Evolutionary conservation across 2,329 filamentous ascomycete genomes (phyloP).

Genomic region (Beauveria sp.): DNA sequence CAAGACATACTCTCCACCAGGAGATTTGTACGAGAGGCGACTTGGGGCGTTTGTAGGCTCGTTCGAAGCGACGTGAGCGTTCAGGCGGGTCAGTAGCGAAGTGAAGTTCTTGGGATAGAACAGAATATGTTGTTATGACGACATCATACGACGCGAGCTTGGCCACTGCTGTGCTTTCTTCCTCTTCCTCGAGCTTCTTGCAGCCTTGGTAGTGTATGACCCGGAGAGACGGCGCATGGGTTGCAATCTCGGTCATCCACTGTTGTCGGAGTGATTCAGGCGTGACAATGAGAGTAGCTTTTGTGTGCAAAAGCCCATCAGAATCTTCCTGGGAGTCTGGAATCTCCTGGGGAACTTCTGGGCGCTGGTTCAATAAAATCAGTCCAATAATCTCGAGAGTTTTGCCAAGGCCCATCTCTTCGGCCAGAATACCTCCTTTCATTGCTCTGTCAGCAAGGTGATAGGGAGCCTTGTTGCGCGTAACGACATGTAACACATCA

Average conservation of each 20-base stretch:
- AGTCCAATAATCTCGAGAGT: constrained; percentile 69
- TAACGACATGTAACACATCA: constrained; percentile 53
- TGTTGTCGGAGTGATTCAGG: constrained; percentile 50
- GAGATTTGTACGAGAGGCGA: constrained; percentile 74
- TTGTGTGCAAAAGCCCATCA: constrained; percentile 35
- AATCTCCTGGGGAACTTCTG: constrained; percentile 11
- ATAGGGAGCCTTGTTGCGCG: constrained; percentile 40
- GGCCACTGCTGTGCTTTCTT: constrained; percentile 33
- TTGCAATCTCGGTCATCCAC: constrained; percentile 53
- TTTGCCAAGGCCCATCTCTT: constrained; percentile 81
- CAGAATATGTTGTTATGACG: constrained; percentile 57
- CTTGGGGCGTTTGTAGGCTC: constrained; percentile 56
- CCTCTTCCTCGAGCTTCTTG: constrained; percentile 26
- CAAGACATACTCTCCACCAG: constrained; percentile 80
- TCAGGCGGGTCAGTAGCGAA: constrained; percentile 64
- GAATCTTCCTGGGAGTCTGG: background rate
- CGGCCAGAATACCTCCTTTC: constrained; percentile 60
- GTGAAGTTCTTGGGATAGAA: constrained; percentile 74
- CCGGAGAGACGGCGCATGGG: constrained; percentile 49
- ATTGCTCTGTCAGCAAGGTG: constrained; percentile 32
- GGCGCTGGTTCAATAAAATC: constrained; percentile 53
- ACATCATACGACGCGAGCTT: constrained; percentile 47
- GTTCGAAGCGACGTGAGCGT: constrained; percentile 56
- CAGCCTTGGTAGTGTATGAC: constrained; percentile 51
- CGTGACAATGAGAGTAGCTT: constrained; percentile 55